A percentile compares a stretch with the other conserved stretches of the same genome.
Evolutionary conservation across 306 rosid species (phyloP).

Genomic region (Cucurbita moschata): DNA sequence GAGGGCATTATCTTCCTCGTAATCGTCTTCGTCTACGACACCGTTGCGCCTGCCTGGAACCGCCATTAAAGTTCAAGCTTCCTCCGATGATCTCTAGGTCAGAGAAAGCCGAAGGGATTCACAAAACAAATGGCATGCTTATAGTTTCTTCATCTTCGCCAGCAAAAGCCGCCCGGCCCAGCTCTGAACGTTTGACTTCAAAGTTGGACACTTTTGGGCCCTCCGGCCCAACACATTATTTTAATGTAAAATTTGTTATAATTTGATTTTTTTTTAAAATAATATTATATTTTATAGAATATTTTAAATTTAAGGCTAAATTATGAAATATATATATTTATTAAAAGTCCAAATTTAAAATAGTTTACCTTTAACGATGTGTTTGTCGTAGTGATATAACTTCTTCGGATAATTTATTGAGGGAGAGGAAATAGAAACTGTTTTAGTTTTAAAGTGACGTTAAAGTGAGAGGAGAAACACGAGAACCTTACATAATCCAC

Average conservation of each 20-base stretch:
- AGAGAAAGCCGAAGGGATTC: not conserved
- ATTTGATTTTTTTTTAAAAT: no score
- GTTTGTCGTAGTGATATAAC: no score
- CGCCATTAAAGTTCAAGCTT: constrained; percentile 33
- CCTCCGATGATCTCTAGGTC: not conserved
- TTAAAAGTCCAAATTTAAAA: no score
- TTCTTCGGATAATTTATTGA: no score
- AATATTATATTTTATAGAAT: no score
- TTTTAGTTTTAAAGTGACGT: not conserved
- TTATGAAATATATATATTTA: no score
- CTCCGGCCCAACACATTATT: not conserved
- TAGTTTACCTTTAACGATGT: no score
- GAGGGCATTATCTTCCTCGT: constrained; percentile 49
- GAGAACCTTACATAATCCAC: not conserved
- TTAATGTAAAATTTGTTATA: no score
- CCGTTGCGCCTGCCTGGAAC: constrained; percentile 80
- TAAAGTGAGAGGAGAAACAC: not conserved
- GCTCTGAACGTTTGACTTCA: not conserved
- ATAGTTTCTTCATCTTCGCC: not conserved
- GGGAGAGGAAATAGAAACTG: not conserved
- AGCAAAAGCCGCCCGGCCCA: not conserved
- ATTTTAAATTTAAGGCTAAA: no score
- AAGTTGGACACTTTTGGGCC: not conserved
- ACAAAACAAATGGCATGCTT: not conserved
- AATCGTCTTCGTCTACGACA: constrained; percentile 34